Evolutionary conservation across 495 filamentous ascomycete species (phyloP), one percentile per base, ranked within the genome.

Genomic region (Neurospora discreta): DNA sequence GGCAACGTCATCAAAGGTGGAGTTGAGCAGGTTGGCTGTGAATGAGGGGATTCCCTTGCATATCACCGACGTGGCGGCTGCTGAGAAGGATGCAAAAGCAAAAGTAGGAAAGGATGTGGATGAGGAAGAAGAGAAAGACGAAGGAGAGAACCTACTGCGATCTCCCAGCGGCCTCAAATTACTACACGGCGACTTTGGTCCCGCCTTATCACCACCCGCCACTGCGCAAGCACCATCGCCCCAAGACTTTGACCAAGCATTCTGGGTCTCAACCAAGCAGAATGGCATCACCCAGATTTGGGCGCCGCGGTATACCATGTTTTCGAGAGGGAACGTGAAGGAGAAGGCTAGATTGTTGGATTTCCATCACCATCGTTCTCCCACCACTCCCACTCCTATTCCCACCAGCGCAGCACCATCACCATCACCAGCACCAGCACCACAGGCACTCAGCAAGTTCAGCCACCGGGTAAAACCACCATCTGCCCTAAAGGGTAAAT

Each of bases 221-320:
- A n/a, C n/a, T n/a, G n/a, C n/a, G n/a, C n/a, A n/a, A n/a, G 30
- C 77, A 23, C 69, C 78, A 5, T 71, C 72, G 13, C 33, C 73
- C 10, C 43, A 74, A 0, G 90, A 93, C 74, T 89, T 93, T 68
- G 72, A 80, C 15, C 58, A 76, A 16, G 90, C 92, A 0, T 90
- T 96, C 74, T 98, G 93, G 93, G 89, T 88, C 5, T 87, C 87
- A 0, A 86, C 89, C 7, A 87, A 83, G 33, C 94, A 97, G 77
- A 92, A 95, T 77, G 89, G 89, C 10, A 90, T 98, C 69, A 77
- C 80, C n/a, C 94, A 98, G 80, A 90, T 85, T 39, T 98, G 94
- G 94, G 89, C 93, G 5, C 94, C 94, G 16, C 80, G 88, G 0
- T 92, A 92, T 81, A 97, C 93, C 16, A 97, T 98, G 94, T 98